Base-by-base conservation (phyloP, 2,329 filamentous ascomycete genomes). In the Epichloe bromicola region DNA sequence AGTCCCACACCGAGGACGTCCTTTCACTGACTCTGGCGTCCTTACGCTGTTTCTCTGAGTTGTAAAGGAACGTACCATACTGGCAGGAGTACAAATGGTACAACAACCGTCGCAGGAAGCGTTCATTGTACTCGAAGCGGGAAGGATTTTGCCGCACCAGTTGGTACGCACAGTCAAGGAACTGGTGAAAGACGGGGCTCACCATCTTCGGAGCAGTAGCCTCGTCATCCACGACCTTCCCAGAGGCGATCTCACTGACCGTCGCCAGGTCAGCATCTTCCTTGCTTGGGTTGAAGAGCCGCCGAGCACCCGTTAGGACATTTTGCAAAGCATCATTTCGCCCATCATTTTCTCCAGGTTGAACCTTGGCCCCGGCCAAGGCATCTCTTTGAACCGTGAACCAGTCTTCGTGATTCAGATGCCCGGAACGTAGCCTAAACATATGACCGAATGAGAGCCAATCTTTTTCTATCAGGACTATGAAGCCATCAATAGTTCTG, bases 381-480 rank as follows among this genome's bases (percentile, higher is more conserved):
- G 69, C 76, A 65, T 97, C 91, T 59, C 85, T 90, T 64, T 96
- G 88, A 26, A 88, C 79, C 17, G 80, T 75, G 63, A 98, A 98
- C 89, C 90, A 97, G 61, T 94, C 95, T 57, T 97, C 91, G 57
- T 87, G 87, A 61, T 83, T 88, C 51, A 97, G 70, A 59, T 86
- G 86, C 3, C 93, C 93, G 14, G 87, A 87, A n/a, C 93, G 83
- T 60, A 95, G 82, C 50, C 89, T 82, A 68, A 98, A 98, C 84
- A 95, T 96, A 67, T 98, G 91, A 2, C 93, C 93, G 69, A 96
- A 98, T 0, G 91, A 93, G 12, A 98, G 70, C 88, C 93, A 98
- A 63, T 98, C 93, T 65, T 98, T 98, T 67, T 98, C 93, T 2
- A 98, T 78, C 6, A 98, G 72, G 2, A 95, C 83, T 59, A 97